Evolutionary conservation across 2,329 filamentous ascomycete genomes (phyloP), one percentile per base, ranked within the genome.

Genomic region (Hyphodiscus sp.): DNA sequence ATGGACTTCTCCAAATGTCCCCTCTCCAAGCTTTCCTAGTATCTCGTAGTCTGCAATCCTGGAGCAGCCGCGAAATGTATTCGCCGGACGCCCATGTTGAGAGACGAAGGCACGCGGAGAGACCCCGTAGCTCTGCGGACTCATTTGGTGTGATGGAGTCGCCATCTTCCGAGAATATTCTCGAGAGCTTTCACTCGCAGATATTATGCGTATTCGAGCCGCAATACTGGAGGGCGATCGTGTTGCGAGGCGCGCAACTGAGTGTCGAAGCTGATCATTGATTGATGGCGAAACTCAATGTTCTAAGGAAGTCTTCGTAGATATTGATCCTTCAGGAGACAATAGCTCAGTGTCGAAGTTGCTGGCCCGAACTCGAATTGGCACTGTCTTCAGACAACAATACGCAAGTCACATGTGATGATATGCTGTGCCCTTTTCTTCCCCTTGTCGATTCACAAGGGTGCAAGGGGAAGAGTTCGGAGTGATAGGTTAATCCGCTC

Each of bases 1-100:
- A 71, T 96, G 90, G 41, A 97, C 94, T 74, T 97, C 91, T 85
- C 92, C 92, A 73, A 97, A 97, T 20, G 92, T 97, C 57, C 92
- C 92, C 70, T 97, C 92, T 62, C 92, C 92, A 52, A 99, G 81
- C 73, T 95, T 95, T 50, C 83, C 83, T 61, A 87, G 73, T 41
- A 94, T 75, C 62, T 91, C 87, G 69, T 94, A 95, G 61, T 91
- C 86, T 62, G 76, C 74, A 61, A 95, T 91, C 65, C 81, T 83
- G 47, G 91, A 94, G 75, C 92, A 96, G 58, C 94, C 94, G 50
- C 78, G 76, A 69, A 95, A 99, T 60, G 80, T 85, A 55, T 71
- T 73, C 65, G 72, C 74, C 47, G 75, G 76, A 55, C 78, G 79
- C 67, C 75, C 71, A 49, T 61, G 49, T 47, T 62, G 74, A n/a